Evolutionary conservation across 139 green algal genomes (phyloP), one percentile per base, ranked within the genome.

Genomic region (Ulvella scutata): DNA sequence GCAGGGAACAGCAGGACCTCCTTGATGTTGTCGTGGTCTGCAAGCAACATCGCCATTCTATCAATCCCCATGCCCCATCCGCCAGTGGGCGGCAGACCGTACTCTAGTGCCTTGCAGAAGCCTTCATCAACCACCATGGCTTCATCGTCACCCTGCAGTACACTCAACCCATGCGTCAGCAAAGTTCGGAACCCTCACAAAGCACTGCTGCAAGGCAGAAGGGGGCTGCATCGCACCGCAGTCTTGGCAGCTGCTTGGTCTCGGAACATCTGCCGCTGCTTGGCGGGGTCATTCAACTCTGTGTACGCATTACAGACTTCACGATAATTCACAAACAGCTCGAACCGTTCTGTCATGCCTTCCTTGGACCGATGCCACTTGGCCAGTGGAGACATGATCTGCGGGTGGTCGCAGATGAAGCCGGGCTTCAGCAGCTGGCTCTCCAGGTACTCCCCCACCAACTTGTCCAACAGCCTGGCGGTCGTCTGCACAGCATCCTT

Each of bases 241-340:
- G 51, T 67, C 51, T 67, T 67, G 31, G 51, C 51, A 31, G 51
- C 79, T 3, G 86, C 81, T 82, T 99, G 95, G 77, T 97, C 88
- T n/a, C 62, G 74, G 80, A 99, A 99, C 37, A 94, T 90, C 75
- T 97, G 82, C 4, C 95, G 82, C 85, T 99, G 95, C 61, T 89
- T 78, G n/a, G 97, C 74, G 2, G 95, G 95, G 84, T 99, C 95
- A 83, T 99, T 99, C 83, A 99, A 84, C 91, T 99, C 95, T 3
- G 95, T 99, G 92, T 99, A 99, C 2, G 95, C 92, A 82, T 99
- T 99, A 83, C 87, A 94, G 37, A 98, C 82, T 88, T 99, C 94
- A 61, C 87, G 84, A 80, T 89, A 94, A 88, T 98, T 98, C 36
- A 99, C 87, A 82, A 99, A 99, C 39, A 99, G 87, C 87, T 99